Base-by-base conservation (phyloP, 306 rosid genomes). In the Myrica gale region DNA sequence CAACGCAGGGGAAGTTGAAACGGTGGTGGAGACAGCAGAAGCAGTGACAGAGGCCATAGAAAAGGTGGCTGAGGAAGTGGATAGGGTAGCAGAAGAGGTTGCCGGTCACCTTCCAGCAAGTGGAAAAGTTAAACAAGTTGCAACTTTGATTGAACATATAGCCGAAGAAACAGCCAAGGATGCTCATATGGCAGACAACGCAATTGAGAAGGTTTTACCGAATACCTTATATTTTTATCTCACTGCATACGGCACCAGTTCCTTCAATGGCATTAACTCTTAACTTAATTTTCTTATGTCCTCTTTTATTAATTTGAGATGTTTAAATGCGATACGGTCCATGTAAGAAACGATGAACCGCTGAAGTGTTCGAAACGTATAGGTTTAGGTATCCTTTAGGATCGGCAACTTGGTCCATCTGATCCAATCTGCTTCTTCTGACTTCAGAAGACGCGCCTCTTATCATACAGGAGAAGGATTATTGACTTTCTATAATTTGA, bases 11-110 rank as follows among this genome's bases (percentile, higher is more conserved):
- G 74, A 78, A 85, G 77, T 86, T 37, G 86, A 84, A 4, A 50
- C 80, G 23, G 80, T 73, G 70, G 53, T 85, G 81, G 87, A 87
- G 4, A 41, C 70, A 45, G 92, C 78, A 50, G 86, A 92, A 17
- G 32, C 54, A 0, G 82, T 87, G 37, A 82, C 76, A 16, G 88
- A 86, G 6, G 4, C 73, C 9, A 78, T 89, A 23, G 93, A 89
- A 82, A 81, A 86, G 20, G 91, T 86, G 68, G 90, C 90, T 0
- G 92, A 87, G 52, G 16, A 10, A n/a, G 85, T 90, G 68, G 91
- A 86, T 21, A 79, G 89, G 66, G 79, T 82, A 7, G 94, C 92
- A 13, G 92, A 87, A 26, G 70, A 69, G 5, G 77, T 81, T 15
- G 85, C 69, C 0, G 81, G 83, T 53, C 67, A 81, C 72, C 84